Conservation (phyloP, 1,284 basidiomycete species). For the Fomitopsis betulina region DNA sequence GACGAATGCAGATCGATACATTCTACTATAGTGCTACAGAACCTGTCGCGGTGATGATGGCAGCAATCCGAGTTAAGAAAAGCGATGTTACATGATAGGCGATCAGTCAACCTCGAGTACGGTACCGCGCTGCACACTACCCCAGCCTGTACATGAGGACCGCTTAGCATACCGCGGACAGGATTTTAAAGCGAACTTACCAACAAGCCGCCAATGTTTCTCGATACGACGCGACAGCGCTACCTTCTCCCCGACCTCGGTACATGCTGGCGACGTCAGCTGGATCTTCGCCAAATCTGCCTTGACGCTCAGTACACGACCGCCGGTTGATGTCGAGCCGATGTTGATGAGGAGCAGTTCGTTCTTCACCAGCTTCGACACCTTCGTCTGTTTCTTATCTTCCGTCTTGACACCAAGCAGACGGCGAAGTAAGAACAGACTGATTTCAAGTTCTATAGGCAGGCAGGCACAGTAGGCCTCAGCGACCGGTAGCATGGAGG, state of each 20-base stretch:
- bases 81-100: constrained; percentile 9
- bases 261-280: constrained; percentile 88
- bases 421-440: constrained; percentile 88
- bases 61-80: neutral
- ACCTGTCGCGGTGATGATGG: neutral
- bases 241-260: constrained; percentile 94
- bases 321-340: constrained; percentile 91
- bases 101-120: constrained; percentile 46
- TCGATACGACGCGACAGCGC: constrained; percentile 90
- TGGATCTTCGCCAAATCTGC: constrained; percentile 92
- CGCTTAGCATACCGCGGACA: neutral
- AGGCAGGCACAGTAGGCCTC: neutral
- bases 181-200: constrained; percentile 37
- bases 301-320: constrained; percentile 87
- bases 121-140: constrained; percentile 53
- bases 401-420: constrained; percentile 97
- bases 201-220: constrained; percentile 94
- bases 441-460: constrained; percentile 80
- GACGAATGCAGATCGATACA: constrained; percentile 1
- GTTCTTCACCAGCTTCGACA: constrained; percentile 88
- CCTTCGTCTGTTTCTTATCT: constrained; percentile 98
- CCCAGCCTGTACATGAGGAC: constrained; percentile 38
- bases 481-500: neutral
- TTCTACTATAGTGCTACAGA: constrained; percentile 17
- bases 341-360: constrained; percentile 95